Evolutionary conservation across 2,329 filamentous ascomycete genomes (phyloP), one percentile per base, ranked within the genome.

Genomic region (Fusarium tupiense): DNA sequence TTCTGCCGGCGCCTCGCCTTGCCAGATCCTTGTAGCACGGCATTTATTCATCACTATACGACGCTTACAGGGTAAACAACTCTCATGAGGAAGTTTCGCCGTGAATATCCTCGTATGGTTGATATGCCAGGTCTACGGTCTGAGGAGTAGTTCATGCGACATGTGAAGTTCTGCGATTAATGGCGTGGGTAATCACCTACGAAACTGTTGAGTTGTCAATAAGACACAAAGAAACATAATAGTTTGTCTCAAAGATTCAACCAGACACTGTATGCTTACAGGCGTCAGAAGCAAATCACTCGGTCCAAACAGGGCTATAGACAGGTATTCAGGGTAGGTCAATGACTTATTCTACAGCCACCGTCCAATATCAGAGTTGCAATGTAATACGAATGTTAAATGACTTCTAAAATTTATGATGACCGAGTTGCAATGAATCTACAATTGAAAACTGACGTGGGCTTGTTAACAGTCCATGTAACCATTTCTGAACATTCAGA

Each of bases 371-470:
- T 41, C 16, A 41, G 24, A 40, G 8, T 41, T 29, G 2, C 11
- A 41, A 11, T 10, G 16, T 20, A n/a, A 29, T 29, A 13, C 20
- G 8, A 40, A 14, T n/a, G 29, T 7, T 19, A 4, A 19, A n/a
- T 40, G 2, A 13, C 9, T n/a, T 5, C 3, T 2, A 19, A 19
- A 12, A 9, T 8, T 29, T 41, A 3, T 7, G 13, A 6, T 12
- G 11, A n/a, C n/a, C 6, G 3, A n/a, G 24, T 14, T 41, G 20
- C 8, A 13, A 19, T 7, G 10, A 16, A 19, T 56, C 20, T n/a
- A 7, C 8, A n/a, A 4, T n/a, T 8, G 6, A 14, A n/a, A 5
- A 9, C 11, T 19, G 7, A 10, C 0, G 3, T 13, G 20, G n/a
- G 24, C 26, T 52, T 6, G 20, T 19, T 9, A 5, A 14, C 9